Conservation (phyloP, 345 rosid species). For the Bruguiera gymnorhiza region DNA sequence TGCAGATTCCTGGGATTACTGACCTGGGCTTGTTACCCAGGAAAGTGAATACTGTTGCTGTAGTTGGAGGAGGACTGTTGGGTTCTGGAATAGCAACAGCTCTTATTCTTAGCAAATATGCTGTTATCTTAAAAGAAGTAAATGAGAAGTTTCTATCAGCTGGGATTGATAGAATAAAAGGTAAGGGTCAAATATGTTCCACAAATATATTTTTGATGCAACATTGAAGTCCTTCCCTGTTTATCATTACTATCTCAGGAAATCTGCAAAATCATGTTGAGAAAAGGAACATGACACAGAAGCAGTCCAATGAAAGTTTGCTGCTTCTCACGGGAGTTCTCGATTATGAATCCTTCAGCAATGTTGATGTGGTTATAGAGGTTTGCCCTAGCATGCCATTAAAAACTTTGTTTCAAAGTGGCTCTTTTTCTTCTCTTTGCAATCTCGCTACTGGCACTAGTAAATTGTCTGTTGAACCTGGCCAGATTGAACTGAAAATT, state of each 20-base stretch:
- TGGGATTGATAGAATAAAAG: slow-evolving; percentile 9
- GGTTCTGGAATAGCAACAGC: slow-evolving; percentile 6
- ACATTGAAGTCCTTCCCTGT: too few species aligned
- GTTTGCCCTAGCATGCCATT: background rate
- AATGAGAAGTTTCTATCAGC: slow-evolving; percentile 2
- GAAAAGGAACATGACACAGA: background rate
- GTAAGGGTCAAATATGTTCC: background rate
- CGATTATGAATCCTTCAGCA: background rate
- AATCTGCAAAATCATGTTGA: slow-evolving; percentile 3
- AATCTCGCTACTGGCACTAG: background rate
- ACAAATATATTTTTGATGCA: too few species aligned
- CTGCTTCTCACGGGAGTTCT: background rate
- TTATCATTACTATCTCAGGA: background rate
- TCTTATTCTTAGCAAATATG: slow-evolving; percentile 4
- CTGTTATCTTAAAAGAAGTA: slow-evolving; percentile 1
- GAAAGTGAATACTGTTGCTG: slow-evolving; percentile 5
- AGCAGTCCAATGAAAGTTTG: background rate
- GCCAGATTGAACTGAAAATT: too few species aligned
- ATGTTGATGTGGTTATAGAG: slow-evolving; percentile 10
- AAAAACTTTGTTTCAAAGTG: background rate
- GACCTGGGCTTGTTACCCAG: slow-evolving; percentile 1
- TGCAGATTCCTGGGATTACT: slow-evolving; percentile 7
- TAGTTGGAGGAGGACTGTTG: slow-evolving; percentile 9
- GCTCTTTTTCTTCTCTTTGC: background rate
- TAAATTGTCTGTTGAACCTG: too few species aligned